These are phyloP conservation scores for Malus domestica DNA, from an alignment of 306 rosid genomes.

Conservation along the genomic window ASM211411v1 NC_041805.1:4524001-4524500, in stretches of 20 bases:
- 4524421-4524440: conserved; percentile 89
- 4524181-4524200: conserved; percentile 36
- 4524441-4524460: conserved; percentile 75
- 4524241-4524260: not conserved
- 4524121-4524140: not conserved
- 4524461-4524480: conserved; percentile 78
- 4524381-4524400: conserved; percentile 9
- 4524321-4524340: not conserved
- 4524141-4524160: conserved; percentile 28
- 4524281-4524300: not conserved
- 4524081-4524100: not conserved
- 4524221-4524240: not conserved
- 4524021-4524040: no score
- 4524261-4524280: conserved; percentile 4
- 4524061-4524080: not conserved
- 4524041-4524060: not conserved
- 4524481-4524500: conserved; percentile 81
- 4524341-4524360: not conserved
- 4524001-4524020: no score
- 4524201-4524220: not conserved
- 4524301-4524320: not conserved
- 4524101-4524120: not conserved
- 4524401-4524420: conserved; percentile 31
- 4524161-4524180: conserved; percentile 21
- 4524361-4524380: not conserved